Percentiles rank a stretch among this genome's conserved stretches.
phyloP scores from a whole-genome alignment of 306 rosid species.

The Cajanus cajan region DNA sequence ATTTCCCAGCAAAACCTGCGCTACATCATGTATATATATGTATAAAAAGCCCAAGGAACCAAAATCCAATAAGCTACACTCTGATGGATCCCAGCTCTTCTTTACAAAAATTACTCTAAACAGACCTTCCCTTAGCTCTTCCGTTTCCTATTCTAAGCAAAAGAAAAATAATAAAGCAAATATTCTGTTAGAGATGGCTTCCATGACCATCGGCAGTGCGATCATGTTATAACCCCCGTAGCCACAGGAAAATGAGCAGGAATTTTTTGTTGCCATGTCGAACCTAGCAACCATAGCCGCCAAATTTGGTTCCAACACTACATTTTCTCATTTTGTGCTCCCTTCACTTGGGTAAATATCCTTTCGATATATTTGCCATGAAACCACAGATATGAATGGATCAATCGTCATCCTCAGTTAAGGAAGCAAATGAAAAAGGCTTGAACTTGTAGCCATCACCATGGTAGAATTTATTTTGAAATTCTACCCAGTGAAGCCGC shows the following conservation, averaged over 20 bases:
- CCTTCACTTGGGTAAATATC: constrained; percentile 24
- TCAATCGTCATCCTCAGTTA: constrained; percentile 83
- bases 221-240: constrained; percentile 34
- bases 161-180: constrained; percentile 7
- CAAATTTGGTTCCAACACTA: constrained; percentile 34
- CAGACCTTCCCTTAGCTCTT: constrained; percentile 32
- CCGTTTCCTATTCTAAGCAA: constrained; percentile 38
- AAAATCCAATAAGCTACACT: constrained; percentile 35
- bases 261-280: constrained; percentile 42
- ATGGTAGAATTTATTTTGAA: constrained; percentile 89
- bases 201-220: constrained; percentile 34
- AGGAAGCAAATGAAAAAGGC: constrained; percentile 83
- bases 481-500: constrained; percentile 99
- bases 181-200: constrained; percentile 29
- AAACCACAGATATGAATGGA: constrained; percentile 20
- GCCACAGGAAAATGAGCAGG: constrained; percentile 49
- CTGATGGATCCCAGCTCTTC: constrained; percentile 52
- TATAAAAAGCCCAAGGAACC: constrained; percentile 34
- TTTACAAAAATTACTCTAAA: constrained; percentile 58
- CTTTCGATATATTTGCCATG: constrained; percentile 23
- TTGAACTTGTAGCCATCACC: constrained; percentile 97
- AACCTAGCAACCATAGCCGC: constrained; percentile 24
- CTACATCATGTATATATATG: constrained; percentile 30
- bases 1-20: constrained; percentile 42
- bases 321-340: constrained; percentile 28